A percentile compares a stretch with the other conserved stretches of the same genome.
phyloP scores from a whole-genome alignment of 2,329 filamentous ascomycete genomes.

The Colletotrichum liaoningense region DNA sequence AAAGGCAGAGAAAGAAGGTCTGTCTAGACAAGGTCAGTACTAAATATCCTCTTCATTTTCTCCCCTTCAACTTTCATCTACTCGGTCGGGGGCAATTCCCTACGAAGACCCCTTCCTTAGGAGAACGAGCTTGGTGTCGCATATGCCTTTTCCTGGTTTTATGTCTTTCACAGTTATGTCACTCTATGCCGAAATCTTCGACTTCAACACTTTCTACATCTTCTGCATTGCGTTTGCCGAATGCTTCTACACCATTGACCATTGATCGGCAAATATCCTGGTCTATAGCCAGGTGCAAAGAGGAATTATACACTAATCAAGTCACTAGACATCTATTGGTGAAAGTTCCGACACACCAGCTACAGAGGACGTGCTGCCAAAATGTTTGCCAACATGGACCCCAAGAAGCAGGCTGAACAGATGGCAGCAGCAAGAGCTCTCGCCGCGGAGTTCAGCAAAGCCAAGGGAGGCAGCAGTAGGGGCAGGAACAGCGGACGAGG shows the following conservation, averaged over 20 bases:
- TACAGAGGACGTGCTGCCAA: not conserved
- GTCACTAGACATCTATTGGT: not conserved
- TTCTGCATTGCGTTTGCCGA: not conserved
- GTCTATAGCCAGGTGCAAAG: not conserved
- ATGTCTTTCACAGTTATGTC: not conserved
- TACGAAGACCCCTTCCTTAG: not conserved
- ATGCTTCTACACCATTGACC: not conserved
- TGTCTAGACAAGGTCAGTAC: not conserved
- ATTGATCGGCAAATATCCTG: not conserved
- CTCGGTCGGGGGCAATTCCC: not conserved
- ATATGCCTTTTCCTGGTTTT: not conserved
- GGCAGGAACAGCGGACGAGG: not conserved
- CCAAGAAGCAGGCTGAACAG: not conserved
- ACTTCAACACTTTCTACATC: not conserved
- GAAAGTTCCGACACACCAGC: not conserved
- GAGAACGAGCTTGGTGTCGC: not conserved
- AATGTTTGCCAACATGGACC: not conserved
- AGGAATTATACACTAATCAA: not conserved
- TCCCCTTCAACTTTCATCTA: not conserved
- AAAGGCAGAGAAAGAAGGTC: not conserved
- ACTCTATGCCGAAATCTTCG: not conserved
- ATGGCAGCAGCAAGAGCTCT: constrained; percentile 4
- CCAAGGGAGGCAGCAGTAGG: not conserved
- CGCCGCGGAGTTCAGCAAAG: not conserved
- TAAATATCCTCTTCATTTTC: not conserved